phyloP scores from a whole-genome alignment of 1,284 basidiomycete genomes.

The Stereum hirsutum region DNA sequence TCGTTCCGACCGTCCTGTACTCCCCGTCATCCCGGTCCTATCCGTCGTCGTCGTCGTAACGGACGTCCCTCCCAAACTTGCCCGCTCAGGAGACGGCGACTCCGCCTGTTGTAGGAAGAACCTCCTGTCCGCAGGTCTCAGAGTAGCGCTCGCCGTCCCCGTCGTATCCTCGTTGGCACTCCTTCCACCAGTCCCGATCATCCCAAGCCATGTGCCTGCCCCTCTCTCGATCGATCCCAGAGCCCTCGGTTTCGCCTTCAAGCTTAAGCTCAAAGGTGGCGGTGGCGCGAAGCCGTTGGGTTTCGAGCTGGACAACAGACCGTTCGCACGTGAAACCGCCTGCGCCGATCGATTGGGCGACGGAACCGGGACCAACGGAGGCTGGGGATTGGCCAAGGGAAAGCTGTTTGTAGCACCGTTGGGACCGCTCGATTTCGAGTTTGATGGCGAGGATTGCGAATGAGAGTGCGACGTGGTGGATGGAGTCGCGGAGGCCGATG shows the following conservation, averaged over 20 bases:
- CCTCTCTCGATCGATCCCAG: slow-evolving; percentile 2
- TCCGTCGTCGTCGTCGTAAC: slow-evolving; percentile 16
- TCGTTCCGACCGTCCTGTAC: slow-evolving; percentile 27
- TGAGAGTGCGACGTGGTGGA: slow-evolving; percentile 13
- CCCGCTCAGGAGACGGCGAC: slow-evolving; percentile 27
- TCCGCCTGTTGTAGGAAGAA: slow-evolving; percentile 33
- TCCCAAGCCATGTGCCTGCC: slow-evolving; percentile 9
- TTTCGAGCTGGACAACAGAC: no score
- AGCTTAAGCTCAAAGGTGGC: slow-evolving; percentile 3
- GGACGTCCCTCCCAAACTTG: slow-evolving; percentile 20
- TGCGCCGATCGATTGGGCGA: no score
- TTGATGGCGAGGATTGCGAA: slow-evolving; percentile 6
- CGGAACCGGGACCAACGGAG: no score
- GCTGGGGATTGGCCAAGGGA: no score
- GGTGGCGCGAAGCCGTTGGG: no score
- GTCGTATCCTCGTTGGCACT: no score
- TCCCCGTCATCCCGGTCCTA: slow-evolving; percentile 21
- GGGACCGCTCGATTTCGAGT: no score
- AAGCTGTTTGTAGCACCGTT: no score
- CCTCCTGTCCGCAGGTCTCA: slow-evolving; percentile 27
- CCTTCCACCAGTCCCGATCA: not conserved
- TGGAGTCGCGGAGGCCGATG: slow-evolving; percentile 4
- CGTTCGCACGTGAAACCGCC: no score
- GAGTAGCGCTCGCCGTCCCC: no score
- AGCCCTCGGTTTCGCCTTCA: no score